phyloP scores from a whole-genome alignment of 2,329 filamentous ascomycete genomes.

The Plectosphaerella sp. region DNA sequence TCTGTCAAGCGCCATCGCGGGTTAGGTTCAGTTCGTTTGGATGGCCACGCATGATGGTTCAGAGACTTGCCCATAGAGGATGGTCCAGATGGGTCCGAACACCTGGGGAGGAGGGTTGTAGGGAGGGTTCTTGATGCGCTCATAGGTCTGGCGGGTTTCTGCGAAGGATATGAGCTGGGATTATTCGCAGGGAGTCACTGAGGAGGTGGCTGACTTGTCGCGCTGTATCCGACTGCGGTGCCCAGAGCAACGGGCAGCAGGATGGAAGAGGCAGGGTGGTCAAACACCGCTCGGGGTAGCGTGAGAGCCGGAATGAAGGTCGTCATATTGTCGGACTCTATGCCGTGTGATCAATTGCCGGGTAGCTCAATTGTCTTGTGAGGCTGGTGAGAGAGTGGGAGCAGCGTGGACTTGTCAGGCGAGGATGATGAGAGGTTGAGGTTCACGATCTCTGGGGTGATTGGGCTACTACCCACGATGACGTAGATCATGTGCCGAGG shows the following conservation, averaged over 20 bases:
- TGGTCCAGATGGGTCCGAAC: conserved; percentile 63
- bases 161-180: neutral
- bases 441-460: too few relatives aligned
- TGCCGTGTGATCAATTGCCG: too few relatives aligned
- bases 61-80: conserved; percentile 50
- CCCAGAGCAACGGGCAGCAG: conserved; percentile 72
- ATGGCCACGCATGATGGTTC: neutral
- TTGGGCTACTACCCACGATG: too few relatives aligned
- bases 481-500: too few relatives aligned
- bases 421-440: too few relatives aligned
- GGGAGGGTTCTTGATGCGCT: conserved; percentile 63
- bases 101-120: conserved; percentile 55
- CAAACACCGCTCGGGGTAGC: conserved; percentile 67
- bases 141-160: conserved; percentile 56
- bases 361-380: too few relatives aligned
- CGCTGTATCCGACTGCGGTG: conserved; percentile 66
- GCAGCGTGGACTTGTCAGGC: too few relatives aligned
- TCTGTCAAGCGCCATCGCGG: conserved; percentile 14
- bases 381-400: too few relatives aligned
- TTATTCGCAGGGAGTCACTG: neutral
- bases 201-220: conserved; percentile 48
- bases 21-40: neutral
- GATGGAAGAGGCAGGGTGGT: conserved; percentile 67
- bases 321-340: conserved; percentile 55
- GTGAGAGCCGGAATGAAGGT: conserved; percentile 75